phyloP scores from a whole-genome alignment of 2,329 filamentous ascomycete species.

The Beauveria sp. region DNA sequence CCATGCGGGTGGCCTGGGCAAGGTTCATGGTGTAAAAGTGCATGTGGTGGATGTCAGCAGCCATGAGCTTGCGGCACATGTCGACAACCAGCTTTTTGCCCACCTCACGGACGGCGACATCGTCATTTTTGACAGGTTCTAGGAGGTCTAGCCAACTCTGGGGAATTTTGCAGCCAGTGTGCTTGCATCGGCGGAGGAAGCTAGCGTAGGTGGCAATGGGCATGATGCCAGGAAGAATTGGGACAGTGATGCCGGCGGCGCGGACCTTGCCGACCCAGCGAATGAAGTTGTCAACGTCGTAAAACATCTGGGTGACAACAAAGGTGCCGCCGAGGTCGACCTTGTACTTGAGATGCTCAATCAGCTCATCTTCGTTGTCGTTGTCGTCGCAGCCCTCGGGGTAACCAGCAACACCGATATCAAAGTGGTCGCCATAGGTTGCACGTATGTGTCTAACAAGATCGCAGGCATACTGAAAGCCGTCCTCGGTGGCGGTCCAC shows the following conservation, averaged over 20 bases:
- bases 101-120: slow-evolving; percentile 82
- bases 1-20: slow-evolving; percentile 86
- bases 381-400: slow-evolving; percentile 95
- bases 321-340: slow-evolving; percentile 90
- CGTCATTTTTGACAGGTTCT: slow-evolving; percentile 94
- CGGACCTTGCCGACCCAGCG: slow-evolving; percentile 84
- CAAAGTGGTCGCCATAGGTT: slow-evolving; percentile 69
- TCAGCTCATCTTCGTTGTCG: slow-evolving; percentile 72
- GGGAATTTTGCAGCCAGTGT: slow-evolving; percentile 82
- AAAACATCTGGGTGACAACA: slow-evolving; percentile 99
- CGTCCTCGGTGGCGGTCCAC: slow-evolving; percentile 81
- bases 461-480: slow-evolving; percentile 89
- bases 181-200: slow-evolving; percentile 82
- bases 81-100: slow-evolving; percentile 82
- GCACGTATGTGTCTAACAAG: slow-evolving; percentile 76
- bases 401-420: slow-evolving; percentile 95
- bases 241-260: slow-evolving; percentile 72
- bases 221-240: slow-evolving; percentile 84
- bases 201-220: slow-evolving; percentile 87
- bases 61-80: slow-evolving; percentile 80
- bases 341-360: slow-evolving; percentile 95
- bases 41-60: slow-evolving; percentile 74
- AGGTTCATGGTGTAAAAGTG: slow-evolving; percentile 99
- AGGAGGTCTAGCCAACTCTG: slow-evolving; percentile 71
- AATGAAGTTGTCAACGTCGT: slow-evolving; percentile 92